phyloP scores from a whole-genome alignment of 1,284 basidiomycete genomes.

The Ustilago cynodontis region DNA sequence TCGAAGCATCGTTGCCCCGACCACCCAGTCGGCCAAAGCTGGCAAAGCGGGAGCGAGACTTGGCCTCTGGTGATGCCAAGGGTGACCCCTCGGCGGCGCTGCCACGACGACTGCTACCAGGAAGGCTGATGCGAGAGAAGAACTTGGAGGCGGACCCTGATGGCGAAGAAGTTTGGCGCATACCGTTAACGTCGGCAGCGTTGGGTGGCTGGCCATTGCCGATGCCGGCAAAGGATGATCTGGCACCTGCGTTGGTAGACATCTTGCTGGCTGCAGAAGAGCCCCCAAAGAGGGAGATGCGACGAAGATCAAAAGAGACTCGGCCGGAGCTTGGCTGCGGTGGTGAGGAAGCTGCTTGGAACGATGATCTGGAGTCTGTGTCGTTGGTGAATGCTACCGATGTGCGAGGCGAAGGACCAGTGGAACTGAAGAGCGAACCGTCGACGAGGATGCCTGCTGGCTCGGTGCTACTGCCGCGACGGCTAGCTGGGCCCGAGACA shows the following conservation, averaged over 20 bases:
- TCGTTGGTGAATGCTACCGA: slow-evolving; percentile 1
- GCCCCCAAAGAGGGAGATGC: slow-evolving; percentile 16
- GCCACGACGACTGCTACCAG: slow-evolving; percentile 32
- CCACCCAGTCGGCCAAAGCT: slow-evolving; percentile 28
- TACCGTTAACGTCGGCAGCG: slow-evolving; percentile 6
- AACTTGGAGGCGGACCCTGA: slow-evolving; percentile 27
- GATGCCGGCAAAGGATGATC: slow-evolving; percentile 23
- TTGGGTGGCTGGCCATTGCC: slow-evolving; percentile 21
- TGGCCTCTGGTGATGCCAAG: slow-evolving; percentile 18
- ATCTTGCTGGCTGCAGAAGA: slow-evolving; percentile 22
- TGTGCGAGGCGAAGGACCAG: slow-evolving; percentile 10
- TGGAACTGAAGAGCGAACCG: neutral
- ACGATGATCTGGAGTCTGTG: neutral
- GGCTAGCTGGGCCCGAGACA: slow-evolving; percentile 17
- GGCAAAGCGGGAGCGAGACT: slow-evolving; percentile 32
- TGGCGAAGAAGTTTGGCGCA: slow-evolving; percentile 17
- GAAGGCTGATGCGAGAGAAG: slow-evolving; percentile 42
- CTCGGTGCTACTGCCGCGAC: slow-evolving; percentile 33
- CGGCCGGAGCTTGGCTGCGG: slow-evolving; percentile 10
- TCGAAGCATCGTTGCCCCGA: slow-evolving; percentile 11
- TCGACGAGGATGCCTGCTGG: neutral
- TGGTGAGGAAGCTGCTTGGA: slow-evolving; percentile 4
- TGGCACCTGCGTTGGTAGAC: slow-evolving; percentile 7
- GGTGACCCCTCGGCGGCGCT: slow-evolving; percentile 28
- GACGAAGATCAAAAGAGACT: slow-evolving; percentile 38